Evolutionary conservation across 805 yeast genomes (phyloP).

Genomic region (Grigorovia yakushimaensis): DNA sequence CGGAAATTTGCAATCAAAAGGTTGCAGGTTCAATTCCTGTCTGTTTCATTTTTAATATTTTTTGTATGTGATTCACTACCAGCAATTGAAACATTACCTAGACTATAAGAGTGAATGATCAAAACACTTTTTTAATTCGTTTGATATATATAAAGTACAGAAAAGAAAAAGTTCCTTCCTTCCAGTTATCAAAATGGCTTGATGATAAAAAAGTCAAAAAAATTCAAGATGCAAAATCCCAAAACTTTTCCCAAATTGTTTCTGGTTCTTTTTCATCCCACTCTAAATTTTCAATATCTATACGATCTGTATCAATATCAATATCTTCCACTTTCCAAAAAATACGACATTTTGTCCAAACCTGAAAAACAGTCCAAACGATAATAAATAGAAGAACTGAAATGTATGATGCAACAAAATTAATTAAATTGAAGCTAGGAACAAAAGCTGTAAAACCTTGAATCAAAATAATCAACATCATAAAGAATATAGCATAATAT

Average conservation of each 20-base stretch:
- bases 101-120: too few relatives aligned
- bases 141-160: too few relatives aligned
- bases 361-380: conserved; percentile 45
- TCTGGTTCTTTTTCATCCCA: conserved; percentile 28
- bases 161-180: too few relatives aligned
- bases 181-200: too few relatives aligned
- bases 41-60: too few relatives aligned
- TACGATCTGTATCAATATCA: conserved; percentile 47
- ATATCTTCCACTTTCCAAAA: conserved; percentile 25
- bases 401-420: conserved; percentile 58
- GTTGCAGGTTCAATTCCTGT: too few relatives aligned
- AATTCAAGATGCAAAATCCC: background rate
- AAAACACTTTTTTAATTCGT: too few relatives aligned
- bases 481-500: conserved; percentile 45
- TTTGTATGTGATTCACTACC: too few relatives aligned
- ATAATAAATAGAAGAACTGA: conserved; percentile 52
- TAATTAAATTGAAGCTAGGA: conserved; percentile 33
- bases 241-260: conserved; percentile 27
- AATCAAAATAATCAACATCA: conserved; percentile 48
- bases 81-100: too few relatives aligned
- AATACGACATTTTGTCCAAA: conserved; percentile 39
- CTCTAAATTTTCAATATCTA: conserved; percentile 25
- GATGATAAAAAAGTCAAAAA: too few relatives aligned
- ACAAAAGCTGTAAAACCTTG: conserved; percentile 63
- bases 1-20: too few relatives aligned